Evolutionary conservation across 345 rosid species (phyloP).

Genomic region (Eucalyptus sp.): DNA sequence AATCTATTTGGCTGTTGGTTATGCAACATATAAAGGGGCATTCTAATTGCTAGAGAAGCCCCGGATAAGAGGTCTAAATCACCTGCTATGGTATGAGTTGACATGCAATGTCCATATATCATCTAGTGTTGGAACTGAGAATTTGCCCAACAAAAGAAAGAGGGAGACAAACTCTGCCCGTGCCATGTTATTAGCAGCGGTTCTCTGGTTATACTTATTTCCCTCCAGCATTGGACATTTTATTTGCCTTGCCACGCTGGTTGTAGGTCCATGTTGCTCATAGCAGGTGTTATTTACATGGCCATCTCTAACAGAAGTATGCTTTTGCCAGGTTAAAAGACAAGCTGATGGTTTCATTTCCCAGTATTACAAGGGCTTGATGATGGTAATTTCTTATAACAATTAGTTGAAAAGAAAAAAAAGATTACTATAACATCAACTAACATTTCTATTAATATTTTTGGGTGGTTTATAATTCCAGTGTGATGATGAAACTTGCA

Average conservation of each 20-base stretch:
- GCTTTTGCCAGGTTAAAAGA: slow-evolving; percentile 60
- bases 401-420: not conserved
- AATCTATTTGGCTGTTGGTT: not conserved
- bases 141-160: not conserved
- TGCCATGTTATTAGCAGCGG: not conserved
- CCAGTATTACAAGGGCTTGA: slow-evolving; percentile 68
- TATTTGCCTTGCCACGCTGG: not conserved
- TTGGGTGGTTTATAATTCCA: slow-evolving; percentile 4
- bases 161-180: not conserved
- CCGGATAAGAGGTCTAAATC: not conserved
- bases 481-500: slow-evolving; percentile 98
- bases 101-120: not conserved
- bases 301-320: not conserved
- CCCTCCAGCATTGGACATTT: not conserved
- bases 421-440: not conserved
- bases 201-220: not conserved
- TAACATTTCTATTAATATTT: not conserved
- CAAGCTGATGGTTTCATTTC: slow-evolving; percentile 71
- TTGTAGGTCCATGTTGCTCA: not conserved
- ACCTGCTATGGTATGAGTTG: not conserved
- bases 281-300: not conserved
- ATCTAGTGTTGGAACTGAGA: not conserved
- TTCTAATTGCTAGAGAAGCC: not conserved
- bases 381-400: slow-evolving; percentile 52
- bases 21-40: not conserved